Evolutionary conservation across 805 yeast genomes (phyloP).

Genomic region (Ogataea parapolymorpha): DNA sequence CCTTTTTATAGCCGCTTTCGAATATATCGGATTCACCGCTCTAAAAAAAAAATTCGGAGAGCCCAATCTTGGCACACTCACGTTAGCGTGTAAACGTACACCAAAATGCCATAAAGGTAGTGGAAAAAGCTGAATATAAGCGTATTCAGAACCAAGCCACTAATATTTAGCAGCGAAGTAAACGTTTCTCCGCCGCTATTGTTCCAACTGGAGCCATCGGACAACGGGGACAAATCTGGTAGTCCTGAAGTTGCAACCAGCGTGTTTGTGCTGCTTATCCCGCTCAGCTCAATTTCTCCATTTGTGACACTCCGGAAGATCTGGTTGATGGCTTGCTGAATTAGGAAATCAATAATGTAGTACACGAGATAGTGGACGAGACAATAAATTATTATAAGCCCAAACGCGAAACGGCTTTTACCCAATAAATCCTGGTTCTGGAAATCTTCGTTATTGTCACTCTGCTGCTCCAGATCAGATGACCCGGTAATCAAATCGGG

Average conservation of each 20-base stretch:
- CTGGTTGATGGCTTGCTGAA: slow-evolving; percentile 20
- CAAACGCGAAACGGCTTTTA: slow-evolving; percentile 17
- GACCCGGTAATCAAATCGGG: not conserved
- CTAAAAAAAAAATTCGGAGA: not conserved
- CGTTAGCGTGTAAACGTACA: slow-evolving; percentile 16
- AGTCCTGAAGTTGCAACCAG: slow-evolving; percentile 5
- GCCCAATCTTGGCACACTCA: slow-evolving; percentile 3
- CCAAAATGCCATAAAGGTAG: slow-evolving; percentile 17
- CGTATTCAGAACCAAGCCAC: slow-evolving; percentile 21
- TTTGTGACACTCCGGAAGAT: slow-evolving; percentile 13
- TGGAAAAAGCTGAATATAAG: slow-evolving; percentile 22
- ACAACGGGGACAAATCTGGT: not conserved
- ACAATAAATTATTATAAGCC: slow-evolving; percentile 17
- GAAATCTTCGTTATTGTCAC: slow-evolving; percentile 6
- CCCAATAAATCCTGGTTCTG: slow-evolving; percentile 16
- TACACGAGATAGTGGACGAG: slow-evolving; percentile 20
- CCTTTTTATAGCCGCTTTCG: slow-evolving; percentile 7
- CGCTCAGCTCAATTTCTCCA: slow-evolving; percentile 17
- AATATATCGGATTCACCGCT: slow-evolving; percentile 10
- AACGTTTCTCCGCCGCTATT: slow-evolving; percentile 20
- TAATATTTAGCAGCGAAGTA: slow-evolving; percentile 15
- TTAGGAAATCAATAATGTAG: slow-evolving; percentile 18
- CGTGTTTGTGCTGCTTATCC: slow-evolving; percentile 10
- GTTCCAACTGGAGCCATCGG: slow-evolving; percentile 13
- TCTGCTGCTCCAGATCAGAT: slow-evolving; percentile 8